Base-by-base conservation (phyloP, 345 rosid species). In the Aquilaria sinensis region DNA sequence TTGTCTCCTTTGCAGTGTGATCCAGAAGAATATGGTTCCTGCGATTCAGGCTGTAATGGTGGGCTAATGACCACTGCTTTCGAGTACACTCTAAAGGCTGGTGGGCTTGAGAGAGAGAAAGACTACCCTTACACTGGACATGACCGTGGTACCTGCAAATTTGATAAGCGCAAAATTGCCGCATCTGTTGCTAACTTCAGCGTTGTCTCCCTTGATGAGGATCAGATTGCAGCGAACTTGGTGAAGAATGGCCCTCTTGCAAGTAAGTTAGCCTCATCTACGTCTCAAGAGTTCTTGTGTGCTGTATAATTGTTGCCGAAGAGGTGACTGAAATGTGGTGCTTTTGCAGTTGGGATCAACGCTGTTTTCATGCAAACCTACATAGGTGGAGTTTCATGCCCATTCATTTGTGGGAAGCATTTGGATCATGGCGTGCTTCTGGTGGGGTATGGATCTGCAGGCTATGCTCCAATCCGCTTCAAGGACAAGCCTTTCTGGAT, bases 81-180 rank as follows among this genome's bases (percentile, higher is more conserved):
- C 32, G 90, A 84, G 72, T 84, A 81, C 74, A 69, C 83, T 9
- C 77, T 85, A 56, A 81, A 80, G 69, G 74, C 72, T 53, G 87
- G 90, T 61, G 90, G 90, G 29, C 72, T 85, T 31, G 72, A 72
- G 85, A 81, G 81, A 13, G 85, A 81, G 78, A 67, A 78, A 14
- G 90, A 85, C 45, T 85, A 85, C 64, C 90, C 87, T 56, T 85
- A 85, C 77, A 82, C 87, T 0, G 87, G 87, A 41, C 78, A 67
- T 16, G 85, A 81, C 49, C 63, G 75, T 8, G 74, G 75, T 51
- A 31, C 74, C 61, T 84, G 90, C 78, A 77, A 84, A 69, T 84
- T 84, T 51, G 86, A 84, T 77, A 66, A 80, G 77, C 68, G 54
- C 61, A 84, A 79, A 65, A 59, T 84, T 61, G 90, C 66, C 33